Evolutionary conservation across 257 asterid genomes (phyloP).

Genomic region (Solanum rostratum): DNA sequence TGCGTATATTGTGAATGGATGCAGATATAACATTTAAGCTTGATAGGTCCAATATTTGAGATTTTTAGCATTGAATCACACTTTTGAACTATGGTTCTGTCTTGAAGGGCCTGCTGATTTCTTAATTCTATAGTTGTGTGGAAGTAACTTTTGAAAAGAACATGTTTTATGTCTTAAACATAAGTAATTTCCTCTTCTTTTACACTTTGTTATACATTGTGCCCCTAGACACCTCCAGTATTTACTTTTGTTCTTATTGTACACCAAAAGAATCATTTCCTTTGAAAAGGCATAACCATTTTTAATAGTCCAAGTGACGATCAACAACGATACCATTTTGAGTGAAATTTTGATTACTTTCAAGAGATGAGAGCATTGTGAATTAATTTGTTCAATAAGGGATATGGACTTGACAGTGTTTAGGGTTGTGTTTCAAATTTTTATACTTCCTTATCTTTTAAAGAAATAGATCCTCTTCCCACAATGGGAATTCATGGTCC

Average conservation of each 20-base stretch:
- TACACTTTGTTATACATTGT: not conserved
- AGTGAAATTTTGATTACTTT: too few relatives aligned
- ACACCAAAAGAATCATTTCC: not conserved
- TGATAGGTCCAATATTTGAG: not conserved
- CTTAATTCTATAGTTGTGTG: not conserved
- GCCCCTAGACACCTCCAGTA: not conserved
- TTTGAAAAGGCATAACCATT: not conserved
- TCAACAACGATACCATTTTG: not conserved
- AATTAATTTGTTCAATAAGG: not conserved
- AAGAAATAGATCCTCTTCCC: too few relatives aligned
- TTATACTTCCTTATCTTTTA: too few relatives aligned
- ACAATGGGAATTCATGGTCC: too few relatives aligned
- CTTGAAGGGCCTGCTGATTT: too few relatives aligned
- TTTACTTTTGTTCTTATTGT: too few relatives aligned
- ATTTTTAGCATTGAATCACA: not conserved
- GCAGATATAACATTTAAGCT: too few relatives aligned
- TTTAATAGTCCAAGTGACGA: too few relatives aligned
- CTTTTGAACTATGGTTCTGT: too few relatives aligned
- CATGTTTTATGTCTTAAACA: not conserved
- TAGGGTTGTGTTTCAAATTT: not conserved
- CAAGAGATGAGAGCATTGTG: not conserved
- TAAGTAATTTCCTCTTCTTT: not conserved
- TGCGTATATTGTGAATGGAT: too few relatives aligned
- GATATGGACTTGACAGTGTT: not conserved
- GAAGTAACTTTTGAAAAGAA: too few relatives aligned